phyloP scores from a whole-genome alignment of 768 basidiomycete genomes.

The Cystofilobasidium capitatum region DNA sequence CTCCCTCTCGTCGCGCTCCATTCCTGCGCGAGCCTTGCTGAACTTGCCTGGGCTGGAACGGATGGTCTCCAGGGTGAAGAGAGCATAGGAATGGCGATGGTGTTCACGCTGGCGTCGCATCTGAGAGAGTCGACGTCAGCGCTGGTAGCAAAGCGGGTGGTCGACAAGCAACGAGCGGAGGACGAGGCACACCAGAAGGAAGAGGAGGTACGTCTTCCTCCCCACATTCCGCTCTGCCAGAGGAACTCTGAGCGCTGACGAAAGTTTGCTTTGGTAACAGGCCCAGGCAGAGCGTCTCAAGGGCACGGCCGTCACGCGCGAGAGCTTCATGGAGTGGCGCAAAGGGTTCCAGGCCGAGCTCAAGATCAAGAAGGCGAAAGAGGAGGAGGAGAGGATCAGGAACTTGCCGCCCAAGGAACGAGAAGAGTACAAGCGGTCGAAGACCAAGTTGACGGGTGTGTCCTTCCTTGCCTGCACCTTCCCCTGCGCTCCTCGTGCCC shows the following conservation, averaged over 20 bases:
- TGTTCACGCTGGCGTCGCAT: conserved; percentile 81
- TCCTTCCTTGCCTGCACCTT: conserved; percentile 7
- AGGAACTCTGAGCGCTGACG: neutral
- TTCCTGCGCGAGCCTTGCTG: neutral
- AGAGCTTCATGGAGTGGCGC: conserved; percentile 75
- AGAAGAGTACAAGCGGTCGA: conserved; percentile 66
- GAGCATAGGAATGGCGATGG: conserved; percentile 72
- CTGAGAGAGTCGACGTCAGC: conserved; percentile 64
- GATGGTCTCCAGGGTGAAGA: conserved; percentile 33
- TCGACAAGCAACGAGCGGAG: conserved; percentile 52
- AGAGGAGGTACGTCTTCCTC: conserved; percentile 51
- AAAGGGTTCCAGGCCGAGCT: conserved; percentile 63
- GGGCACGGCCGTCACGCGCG: conserved; percentile 81
- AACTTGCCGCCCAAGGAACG: conserved; percentile 65
- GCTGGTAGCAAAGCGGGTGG: conserved; percentile 54
- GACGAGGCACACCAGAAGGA: conserved; percentile 64
- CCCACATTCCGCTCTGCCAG: neutral
- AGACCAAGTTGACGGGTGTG: conserved; percentile 60
- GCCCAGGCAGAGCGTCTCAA: conserved; percentile 76
- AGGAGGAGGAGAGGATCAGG: conserved; percentile 70
- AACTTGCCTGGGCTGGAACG: neutral
- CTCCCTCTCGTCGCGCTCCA: neutral
- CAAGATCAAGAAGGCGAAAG: conserved; percentile 49
- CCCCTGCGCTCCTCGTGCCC: conserved; percentile 14
- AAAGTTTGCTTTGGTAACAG: conserved; percentile 41